Conservation (phyloP, 1,284 basidiomycete genomes). For the Puccinia polysora region DNA sequence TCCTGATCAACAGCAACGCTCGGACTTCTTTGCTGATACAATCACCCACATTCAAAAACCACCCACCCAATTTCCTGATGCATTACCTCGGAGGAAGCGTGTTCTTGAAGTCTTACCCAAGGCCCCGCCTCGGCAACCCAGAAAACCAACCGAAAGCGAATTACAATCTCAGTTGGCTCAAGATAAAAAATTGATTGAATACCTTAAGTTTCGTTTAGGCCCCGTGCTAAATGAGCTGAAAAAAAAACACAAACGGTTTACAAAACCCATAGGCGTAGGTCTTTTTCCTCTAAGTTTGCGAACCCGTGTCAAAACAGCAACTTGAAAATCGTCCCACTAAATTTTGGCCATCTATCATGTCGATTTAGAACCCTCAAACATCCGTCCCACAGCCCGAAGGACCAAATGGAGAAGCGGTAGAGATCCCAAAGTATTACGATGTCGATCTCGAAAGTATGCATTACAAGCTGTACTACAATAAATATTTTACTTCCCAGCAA, state of each 20-base stretch:
- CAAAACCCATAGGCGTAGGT: slow-evolving; percentile 71
- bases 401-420: slow-evolving; percentile 3
- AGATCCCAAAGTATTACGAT: slow-evolving; percentile 59
- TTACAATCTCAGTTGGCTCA: slow-evolving; percentile 74
- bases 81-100: slow-evolving; percentile 73
- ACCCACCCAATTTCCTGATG: slow-evolving; percentile 87
- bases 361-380: neutral
- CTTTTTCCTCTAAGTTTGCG: neutral
- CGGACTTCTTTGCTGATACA: slow-evolving; percentile 51
- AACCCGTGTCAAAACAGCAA: neutral
- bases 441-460: slow-evolving; percentile 91
- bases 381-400: slow-evolving; percentile 4
- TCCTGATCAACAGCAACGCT: slow-evolving; percentile 63
- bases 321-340: neutral
- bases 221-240: slow-evolving; percentile 83
- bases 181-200: slow-evolving; percentile 71
- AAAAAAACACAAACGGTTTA: slow-evolving; percentile 88
- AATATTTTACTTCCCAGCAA: slow-evolving; percentile 78
- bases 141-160: slow-evolving; percentile 75
- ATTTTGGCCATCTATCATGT: too few species aligned
- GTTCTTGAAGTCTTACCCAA: slow-evolving; percentile 79
- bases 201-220: slow-evolving; percentile 79
- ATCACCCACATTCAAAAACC: slow-evolving; percentile 55
- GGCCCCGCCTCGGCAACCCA: slow-evolving; percentile 82
- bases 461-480: slow-evolving; percentile 73